A percentile compares a stretch with the other conserved stretches of the same genome.
Evolutionary conservation across 2,329 filamentous ascomycete species (phyloP).

Genomic region (Pleomassaria siparia): DNA sequence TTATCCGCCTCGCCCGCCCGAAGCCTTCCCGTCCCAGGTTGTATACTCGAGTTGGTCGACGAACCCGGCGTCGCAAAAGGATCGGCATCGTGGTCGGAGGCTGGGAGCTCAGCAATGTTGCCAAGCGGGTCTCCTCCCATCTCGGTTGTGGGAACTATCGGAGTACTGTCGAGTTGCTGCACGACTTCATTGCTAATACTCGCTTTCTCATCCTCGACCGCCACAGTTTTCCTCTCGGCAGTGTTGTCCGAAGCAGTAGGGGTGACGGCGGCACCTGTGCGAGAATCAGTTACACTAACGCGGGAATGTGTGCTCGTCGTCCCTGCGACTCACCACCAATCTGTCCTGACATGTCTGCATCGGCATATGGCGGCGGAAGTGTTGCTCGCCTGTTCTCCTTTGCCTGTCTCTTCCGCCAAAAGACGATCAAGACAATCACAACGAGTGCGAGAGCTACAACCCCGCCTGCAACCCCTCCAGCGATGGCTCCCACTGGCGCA

Average conservation of each 20-base stretch:
- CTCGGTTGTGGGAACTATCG: conserved; percentile 14
- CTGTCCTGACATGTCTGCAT: conserved; percentile 29
- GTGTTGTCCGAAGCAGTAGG: not conserved
- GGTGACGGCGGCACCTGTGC: conserved; percentile 9
- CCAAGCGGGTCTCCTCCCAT: conserved; percentile 15
- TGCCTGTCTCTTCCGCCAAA: conserved; percentile 13
- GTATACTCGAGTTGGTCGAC: not conserved
- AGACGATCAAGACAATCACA: conserved; percentile 12
- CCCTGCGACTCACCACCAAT: conserved; percentile 19
- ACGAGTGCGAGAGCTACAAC: conserved; percentile 13
- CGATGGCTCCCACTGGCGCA: conserved; percentile 19
- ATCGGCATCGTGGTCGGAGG: conserved; percentile 1
- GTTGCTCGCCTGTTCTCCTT: conserved; percentile 25
- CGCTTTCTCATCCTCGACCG: conserved; percentile 3
- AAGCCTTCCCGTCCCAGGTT: conserved; percentile 1
- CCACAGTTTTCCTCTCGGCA: not conserved
- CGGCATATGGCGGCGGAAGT: conserved; percentile 24
- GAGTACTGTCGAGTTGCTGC: conserved; percentile 19
- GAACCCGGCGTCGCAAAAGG: conserved; percentile 2
- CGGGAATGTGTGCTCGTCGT: not conserved
- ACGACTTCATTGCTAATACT: conserved; percentile 7
- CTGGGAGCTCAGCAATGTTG: conserved; percentile 20
- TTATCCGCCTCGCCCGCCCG: conserved; percentile 5
- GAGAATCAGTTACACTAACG: conserved; percentile 10
- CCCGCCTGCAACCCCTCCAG: conserved; percentile 25